Evolutionary conservation across 345 rosid species (phyloP).

Genomic region (Bruguiera sexangula): DNA sequence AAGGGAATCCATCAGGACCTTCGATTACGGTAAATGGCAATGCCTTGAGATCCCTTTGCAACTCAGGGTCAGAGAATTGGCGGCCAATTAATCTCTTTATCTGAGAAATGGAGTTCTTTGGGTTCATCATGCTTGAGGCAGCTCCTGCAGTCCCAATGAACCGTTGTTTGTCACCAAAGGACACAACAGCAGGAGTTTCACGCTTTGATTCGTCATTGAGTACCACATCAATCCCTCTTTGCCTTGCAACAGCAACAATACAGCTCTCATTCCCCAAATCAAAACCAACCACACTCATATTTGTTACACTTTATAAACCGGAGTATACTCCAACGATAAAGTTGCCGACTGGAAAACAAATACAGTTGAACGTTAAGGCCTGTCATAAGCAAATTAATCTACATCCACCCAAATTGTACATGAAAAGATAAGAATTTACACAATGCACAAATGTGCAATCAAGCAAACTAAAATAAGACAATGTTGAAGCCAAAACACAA

Average conservation of each 20-base stretch:
- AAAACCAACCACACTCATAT: conserved; percentile 29
- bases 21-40: conserved; percentile 50
- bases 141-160: conserved; percentile 79
- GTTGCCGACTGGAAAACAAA: no score
- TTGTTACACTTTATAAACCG: background rate
- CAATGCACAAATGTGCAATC: no score
- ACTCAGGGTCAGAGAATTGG: conserved; percentile 43
- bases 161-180: conserved; percentile 82
- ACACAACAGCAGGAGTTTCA: conserved; percentile 65
- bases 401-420: no score
- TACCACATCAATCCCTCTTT: conserved; percentile 24
- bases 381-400: no score
- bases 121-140: conserved; percentile 70
- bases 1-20: conserved; percentile 48
- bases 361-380: no score
- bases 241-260: conserved; percentile 19
- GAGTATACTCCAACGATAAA: no score
- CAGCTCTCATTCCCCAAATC: conserved; percentile 27
- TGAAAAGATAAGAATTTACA: no score
- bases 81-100: conserved; percentile 61
- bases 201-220: conserved; percentile 30
- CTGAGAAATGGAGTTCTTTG: conserved; percentile 68
- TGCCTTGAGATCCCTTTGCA: conserved; percentile 49
- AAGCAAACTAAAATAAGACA: no score
- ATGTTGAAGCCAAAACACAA: no score